Base-by-base conservation (phyloP, 345 rosid species). In the Hibiscus syriacus region DNA sequence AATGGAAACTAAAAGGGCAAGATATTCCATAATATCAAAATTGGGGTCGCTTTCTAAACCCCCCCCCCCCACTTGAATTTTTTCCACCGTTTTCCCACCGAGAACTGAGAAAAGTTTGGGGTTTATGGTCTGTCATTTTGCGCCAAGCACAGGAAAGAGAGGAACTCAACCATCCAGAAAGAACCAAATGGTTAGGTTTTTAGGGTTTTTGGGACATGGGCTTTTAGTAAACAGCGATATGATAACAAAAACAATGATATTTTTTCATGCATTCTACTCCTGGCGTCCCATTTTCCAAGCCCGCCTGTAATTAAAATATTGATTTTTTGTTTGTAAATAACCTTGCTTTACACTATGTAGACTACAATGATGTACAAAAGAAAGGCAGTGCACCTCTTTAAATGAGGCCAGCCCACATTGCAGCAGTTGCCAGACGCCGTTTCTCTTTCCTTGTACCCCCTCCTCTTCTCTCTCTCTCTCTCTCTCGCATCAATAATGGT, bases 111-210 rank as follows among this genome's bases (percentile, higher is more conserved):
- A 78, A 81, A 67, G 70, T 61, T 71, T 73, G 76, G 74, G 77
- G 83, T 76, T 83, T 70, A 49, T 11, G 76, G 84, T 83, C 81
- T 87, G 92, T 86, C 96, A 79, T 80, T 63, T 85, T 80, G 85
- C 86, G 79, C 84, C 74, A 61, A 34, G 65, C 69, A 73, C 77
- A 52, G 38, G 38, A 76, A 45, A 10, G 30, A 0, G 30, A 58
- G 61, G 38, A 59, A 36, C 23, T 57, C 71, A 58, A n/a, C 78
- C 77, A 68, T 65, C 25, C 71, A 56, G 6, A 61, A 55, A 49
- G 64, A 53, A 70, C 67, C 80, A 76, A 68, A 48, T 69, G 72
- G 76, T 68, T 66, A 20, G 46, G 17, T 67, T 71, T 57, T 66
- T 81, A 72, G 71, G 82, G 85, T 73, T 80, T 80, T 76, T 1